A percentile compares a stretch with the other conserved stretches of the same genome.
Conservation (phyloP, 176 grass and related monocot species). For the Eleusine coracana region DNA sequence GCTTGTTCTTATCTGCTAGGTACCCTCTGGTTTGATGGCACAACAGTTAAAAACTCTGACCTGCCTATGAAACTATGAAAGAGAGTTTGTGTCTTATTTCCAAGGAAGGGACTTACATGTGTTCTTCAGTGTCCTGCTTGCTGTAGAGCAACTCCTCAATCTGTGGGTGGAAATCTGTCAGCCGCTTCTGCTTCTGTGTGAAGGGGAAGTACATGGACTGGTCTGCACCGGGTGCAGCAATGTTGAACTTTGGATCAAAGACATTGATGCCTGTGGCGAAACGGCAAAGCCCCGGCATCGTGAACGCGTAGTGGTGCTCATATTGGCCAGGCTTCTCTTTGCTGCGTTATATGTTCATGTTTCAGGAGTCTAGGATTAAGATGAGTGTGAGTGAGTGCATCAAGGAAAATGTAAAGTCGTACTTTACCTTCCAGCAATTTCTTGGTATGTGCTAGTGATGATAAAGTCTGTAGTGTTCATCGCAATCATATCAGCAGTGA, state of each 20-base stretch:
- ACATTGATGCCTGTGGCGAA: constrained; percentile 84
- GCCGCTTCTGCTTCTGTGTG: constrained; percentile 85
- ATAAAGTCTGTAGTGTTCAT: constrained; percentile 96
- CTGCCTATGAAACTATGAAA: background rate
- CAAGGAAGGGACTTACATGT: constrained; percentile 60
- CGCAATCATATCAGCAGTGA: constrained; percentile 94
- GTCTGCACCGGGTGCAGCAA: constrained; percentile 88
- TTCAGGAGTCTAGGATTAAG: constrained; percentile 5
- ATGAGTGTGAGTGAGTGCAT: constrained; percentile 4
- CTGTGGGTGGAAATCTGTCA: constrained; percentile 64
- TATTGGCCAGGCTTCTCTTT: constrained; percentile 94
- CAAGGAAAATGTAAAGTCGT: background rate
- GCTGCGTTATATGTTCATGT: constrained; percentile 46
- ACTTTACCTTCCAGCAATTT: constrained; percentile 82
- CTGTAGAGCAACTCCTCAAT: constrained; percentile 92
- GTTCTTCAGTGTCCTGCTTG: constrained; percentile 70
- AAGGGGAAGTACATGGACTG: constrained; percentile 93
- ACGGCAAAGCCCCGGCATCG: constrained; percentile 89
- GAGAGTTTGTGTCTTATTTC: background rate
- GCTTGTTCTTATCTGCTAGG: constrained; percentile 72
- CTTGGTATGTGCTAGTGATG: constrained; percentile 96
- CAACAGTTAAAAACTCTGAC: background rate
- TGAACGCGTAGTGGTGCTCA: constrained; percentile 84
- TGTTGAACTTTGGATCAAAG: constrained; percentile 96
- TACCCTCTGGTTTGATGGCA: constrained; percentile 58